Conservation (phyloP, 2,329 filamentous ascomycete species). For the Colletotrichum spinosum region DNA sequence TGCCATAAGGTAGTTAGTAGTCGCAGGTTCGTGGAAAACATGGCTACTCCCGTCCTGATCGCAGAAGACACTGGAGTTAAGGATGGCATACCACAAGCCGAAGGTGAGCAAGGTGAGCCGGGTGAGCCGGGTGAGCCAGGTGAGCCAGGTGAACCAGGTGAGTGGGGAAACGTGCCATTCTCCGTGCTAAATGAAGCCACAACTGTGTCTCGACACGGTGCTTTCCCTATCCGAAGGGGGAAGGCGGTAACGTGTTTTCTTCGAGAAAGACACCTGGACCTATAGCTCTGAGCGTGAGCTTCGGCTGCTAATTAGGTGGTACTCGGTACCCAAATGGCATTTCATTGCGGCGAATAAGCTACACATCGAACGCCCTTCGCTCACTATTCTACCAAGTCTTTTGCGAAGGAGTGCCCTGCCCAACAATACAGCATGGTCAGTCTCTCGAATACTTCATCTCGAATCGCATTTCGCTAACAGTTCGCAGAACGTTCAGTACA, state of each 20-base stretch:
- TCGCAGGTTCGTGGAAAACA: too few relatives aligned
- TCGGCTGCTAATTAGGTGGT: neutral
- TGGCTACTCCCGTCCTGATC: too few relatives aligned
- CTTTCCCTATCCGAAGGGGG: neutral
- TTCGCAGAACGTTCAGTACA: constrained; percentile 82
- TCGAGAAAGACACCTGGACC: constrained; percentile 30
- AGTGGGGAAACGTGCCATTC: too few relatives aligned
- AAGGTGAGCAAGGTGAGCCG: neutral
- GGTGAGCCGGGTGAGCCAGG: neutral
- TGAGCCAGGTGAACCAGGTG: neutral
- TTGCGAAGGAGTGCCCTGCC: constrained; percentile 1
- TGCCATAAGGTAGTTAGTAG: too few relatives aligned
- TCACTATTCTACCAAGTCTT: neutral
- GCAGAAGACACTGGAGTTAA: too few relatives aligned
- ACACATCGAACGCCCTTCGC: too few relatives aligned
- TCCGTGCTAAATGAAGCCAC: too few relatives aligned
- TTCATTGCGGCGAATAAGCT: too few relatives aligned
- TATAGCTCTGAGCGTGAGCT: constrained; percentile 12
- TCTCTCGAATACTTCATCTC: neutral
- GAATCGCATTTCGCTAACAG: constrained; percentile 43
- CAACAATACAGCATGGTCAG: neutral
- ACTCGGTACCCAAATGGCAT: neutral
- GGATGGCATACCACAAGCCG: neutral
- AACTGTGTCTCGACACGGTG: constrained; percentile 7
- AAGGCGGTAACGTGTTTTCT: constrained; percentile 31